Evolutionary conservation across 345 rosid species (phyloP), one percentile per base, ranked within the genome.

Genomic region (Salix dunnii): DNA sequence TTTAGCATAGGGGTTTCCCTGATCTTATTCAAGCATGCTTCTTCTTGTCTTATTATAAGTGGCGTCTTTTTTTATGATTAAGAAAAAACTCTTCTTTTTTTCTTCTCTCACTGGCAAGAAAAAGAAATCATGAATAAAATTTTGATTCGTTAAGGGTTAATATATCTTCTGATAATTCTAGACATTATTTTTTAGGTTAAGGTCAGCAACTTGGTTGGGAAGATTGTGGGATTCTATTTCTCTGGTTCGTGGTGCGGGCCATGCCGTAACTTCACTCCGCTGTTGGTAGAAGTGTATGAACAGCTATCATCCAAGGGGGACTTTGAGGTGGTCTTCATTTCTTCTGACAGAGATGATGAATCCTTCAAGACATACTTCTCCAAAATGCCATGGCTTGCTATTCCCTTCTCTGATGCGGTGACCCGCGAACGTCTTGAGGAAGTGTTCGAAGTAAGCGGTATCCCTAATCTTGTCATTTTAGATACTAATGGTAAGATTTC

Each of bases 311-410:
- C 77, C 0, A 78, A 71, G 25, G 79, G 76, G 21, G 76, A 72
- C 23, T 74, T 79, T 46, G 85, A 83, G 49, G 75, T 81, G 61
- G 76, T 86, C 42, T 86, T 81, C 66, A 40, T 83, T 46, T 86
- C 88, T 48, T 68, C 82, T 14, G 82, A 83, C 68, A n/a, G n/a
- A 40, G 43, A 40, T 0, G 43, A 40, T 9, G 43, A 2, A 40
- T 40, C 13, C 3, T 40, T 40, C 43, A 40, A 40, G 11, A 7
- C 43, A 10, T 40, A 40, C 3, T 40, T 40, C 43, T 40, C 43
- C 43, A 11, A 40, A 40, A 40, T 40, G 43, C 43, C 43, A 10
- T 40, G 43, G 43, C 43, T 40, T 40, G 43, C 43, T 40, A 2
- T 40, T 40, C 43, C 43, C 43, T 40, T 40, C 43, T 40, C 43